A percentile compares a stretch with the other conserved stretches of the same genome.
Evolutionary conservation across 202 grass and related monocot species (phyloP).

Genomic region (Zoysia matrella): DNA sequence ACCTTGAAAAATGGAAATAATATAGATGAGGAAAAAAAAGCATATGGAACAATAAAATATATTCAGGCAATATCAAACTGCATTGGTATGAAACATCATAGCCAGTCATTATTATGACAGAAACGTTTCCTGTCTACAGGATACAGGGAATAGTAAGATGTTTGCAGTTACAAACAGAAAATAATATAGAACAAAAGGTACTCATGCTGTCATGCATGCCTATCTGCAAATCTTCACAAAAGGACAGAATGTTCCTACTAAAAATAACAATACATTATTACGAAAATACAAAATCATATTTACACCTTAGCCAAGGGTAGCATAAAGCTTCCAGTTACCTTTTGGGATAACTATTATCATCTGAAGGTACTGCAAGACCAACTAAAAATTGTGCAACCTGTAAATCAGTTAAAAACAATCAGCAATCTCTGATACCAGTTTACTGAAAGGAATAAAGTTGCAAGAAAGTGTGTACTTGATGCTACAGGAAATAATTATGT

Average conservation of each 20-base stretch:
- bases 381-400: constrained; percentile 96
- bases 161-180: background rate
- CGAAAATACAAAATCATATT: constrained; percentile 20
- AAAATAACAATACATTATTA: constrained; percentile 35
- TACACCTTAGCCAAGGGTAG: background rate
- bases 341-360: constrained; percentile 85
- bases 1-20: constrained; percentile 59
- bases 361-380: constrained; percentile 86
- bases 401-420: constrained; percentile 34
- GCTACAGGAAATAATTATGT: constrained; percentile 19
- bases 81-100: constrained; percentile 11
- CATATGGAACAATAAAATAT: constrained; percentile 33
- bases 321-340: constrained; percentile 51
- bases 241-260: constrained; percentile 31
- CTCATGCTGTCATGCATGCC: background rate
- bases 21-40: constrained; percentile 43
- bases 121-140: constrained; percentile 4
- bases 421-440: constrained; percentile 25
- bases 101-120: background rate
- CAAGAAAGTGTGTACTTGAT: constrained; percentile 19
- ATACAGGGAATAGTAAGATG: background rate
- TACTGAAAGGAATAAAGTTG: constrained; percentile 36
- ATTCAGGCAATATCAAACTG: constrained; percentile 15
- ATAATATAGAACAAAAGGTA: constrained; percentile 18
- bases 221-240: constrained; percentile 29